Conservation (phyloP, 345 rosid species). For the Rhodomyrtus tomentosa region DNA sequence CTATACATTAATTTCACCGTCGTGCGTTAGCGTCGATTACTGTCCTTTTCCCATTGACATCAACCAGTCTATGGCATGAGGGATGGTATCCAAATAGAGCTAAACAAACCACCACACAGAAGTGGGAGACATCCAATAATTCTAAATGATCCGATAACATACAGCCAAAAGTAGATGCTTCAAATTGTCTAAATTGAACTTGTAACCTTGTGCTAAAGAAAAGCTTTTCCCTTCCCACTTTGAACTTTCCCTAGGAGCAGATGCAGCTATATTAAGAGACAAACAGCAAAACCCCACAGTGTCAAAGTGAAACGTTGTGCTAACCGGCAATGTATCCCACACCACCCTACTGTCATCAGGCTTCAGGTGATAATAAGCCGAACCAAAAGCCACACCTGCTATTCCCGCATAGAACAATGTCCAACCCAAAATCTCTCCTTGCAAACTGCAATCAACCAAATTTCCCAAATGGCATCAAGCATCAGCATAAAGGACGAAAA, state of each 20-base stretch:
- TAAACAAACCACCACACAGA: neutral
- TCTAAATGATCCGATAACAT: neutral
- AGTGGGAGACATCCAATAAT: neutral
- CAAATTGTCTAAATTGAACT: neutral
- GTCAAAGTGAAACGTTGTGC: conserved; percentile 13
- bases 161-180: neutral
- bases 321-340: conserved; percentile 81
- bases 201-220: neutral
- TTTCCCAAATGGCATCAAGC: neutral
- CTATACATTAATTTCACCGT: neutral
- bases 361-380: conserved; percentile 84
- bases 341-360: conserved; percentile 57
- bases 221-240: neutral
- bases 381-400: conserved; percentile 64
- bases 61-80: neutral
- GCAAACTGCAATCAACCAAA: conserved; percentile 32
- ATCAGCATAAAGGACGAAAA: neutral
- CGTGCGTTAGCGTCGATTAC: neutral
- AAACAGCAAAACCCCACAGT: neutral
- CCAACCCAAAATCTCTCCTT: conserved; percentile 82
- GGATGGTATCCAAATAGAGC: neutral
- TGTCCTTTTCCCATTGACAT: neutral
- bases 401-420: conserved; percentile 58
- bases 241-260: neutral
- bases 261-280: neutral